These are phyloP conservation scores for Cercospora sp. DNA, from an alignment of 2,329 filamentous ascomycete species.

Conservation along the genomic window DNA sequence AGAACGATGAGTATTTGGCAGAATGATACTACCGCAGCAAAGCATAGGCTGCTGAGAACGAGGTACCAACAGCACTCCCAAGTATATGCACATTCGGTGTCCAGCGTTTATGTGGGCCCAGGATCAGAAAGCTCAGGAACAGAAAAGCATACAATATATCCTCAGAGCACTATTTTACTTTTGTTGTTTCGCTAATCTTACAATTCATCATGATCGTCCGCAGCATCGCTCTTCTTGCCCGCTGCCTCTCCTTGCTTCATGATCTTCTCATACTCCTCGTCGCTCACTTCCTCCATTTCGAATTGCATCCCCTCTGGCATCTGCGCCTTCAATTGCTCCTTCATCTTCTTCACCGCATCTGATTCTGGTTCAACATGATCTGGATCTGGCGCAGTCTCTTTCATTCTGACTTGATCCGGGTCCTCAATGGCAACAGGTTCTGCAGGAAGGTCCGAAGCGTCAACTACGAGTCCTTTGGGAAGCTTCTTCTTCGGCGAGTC, in stretches of 20 bases:
- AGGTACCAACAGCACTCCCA: no score
- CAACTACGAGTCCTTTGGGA: conserved; percentile 50
- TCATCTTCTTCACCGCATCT: conserved; percentile 25
- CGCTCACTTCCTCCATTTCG: conserved; percentile 39
- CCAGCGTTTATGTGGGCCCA: no score
- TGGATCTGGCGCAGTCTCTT: conserved; percentile 15
- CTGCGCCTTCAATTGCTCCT: conserved; percentile 30
- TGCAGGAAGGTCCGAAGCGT: conserved; percentile 30
- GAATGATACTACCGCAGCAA: not conserved
- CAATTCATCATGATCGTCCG: conserved; percentile 36
- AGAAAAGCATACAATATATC: not conserved
- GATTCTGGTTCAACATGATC: conserved; percentile 13
- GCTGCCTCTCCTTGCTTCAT: conserved; percentile 31
- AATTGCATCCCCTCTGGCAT: conserved; percentile 38
- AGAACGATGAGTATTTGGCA: not conserved
- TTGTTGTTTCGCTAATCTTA: conserved; percentile 14
- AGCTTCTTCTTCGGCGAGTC: conserved; percentile 77
- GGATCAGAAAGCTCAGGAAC: not conserved
- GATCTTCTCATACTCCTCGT: conserved; percentile 36
- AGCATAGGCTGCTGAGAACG: not conserved
- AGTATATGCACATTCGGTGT: no score
- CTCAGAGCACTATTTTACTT: not conserved
- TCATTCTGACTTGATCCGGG: conserved; percentile 20
- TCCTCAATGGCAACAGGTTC: conserved; percentile 30
- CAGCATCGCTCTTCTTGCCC: conserved; percentile 7